These are phyloP conservation scores for Aspergillus fijiensis DNA, from an alignment of 2,329 filamentous ascomycete species.

Conservation along the genomic window DNA sequence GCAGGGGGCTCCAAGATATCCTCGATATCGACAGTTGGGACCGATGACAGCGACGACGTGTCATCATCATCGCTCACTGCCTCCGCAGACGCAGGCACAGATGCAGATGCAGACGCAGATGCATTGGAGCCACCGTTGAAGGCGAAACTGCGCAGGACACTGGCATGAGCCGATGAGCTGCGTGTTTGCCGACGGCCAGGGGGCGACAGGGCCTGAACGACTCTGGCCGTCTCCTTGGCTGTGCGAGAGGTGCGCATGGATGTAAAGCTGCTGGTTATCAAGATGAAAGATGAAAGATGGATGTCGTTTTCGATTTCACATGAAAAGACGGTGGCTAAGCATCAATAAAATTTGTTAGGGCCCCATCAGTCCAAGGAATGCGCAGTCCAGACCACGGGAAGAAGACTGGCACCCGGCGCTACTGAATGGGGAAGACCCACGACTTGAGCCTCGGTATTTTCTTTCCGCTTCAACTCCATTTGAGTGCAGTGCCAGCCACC, in stretches of 20 bases:
- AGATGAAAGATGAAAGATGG: background rate
- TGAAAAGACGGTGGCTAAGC: constrained; percentile 13
- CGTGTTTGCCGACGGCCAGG: constrained; percentile 45
- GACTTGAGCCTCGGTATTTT: constrained; percentile 16
- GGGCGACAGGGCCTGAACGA: constrained; percentile 52
- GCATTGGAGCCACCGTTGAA: constrained; percentile 26
- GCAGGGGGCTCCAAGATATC: constrained; percentile 47
- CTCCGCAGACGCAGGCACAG: constrained; percentile 20
- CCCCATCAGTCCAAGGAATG: constrained; percentile 3
- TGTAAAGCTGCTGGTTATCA: background rate
- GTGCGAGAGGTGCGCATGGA: constrained; percentile 59
- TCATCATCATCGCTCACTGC: constrained; percentile 30
- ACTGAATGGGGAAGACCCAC: constrained; percentile 14
- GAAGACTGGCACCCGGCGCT: constrained; percentile 5
- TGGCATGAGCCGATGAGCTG: constrained; percentile 38
- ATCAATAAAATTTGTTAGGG: constrained; percentile 14
- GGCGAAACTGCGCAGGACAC: constrained; percentile 29
- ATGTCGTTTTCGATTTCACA: constrained; percentile 21
- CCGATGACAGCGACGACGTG: constrained; percentile 37
- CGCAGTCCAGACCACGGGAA: constrained; percentile 9
- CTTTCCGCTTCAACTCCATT: background rate
- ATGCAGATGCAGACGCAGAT: constrained; percentile 27
- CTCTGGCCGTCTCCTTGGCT: constrained; percentile 58
- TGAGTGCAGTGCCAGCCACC: background rate
- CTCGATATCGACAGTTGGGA: constrained; percentile 56